phyloP scores from a whole-genome alignment of 164 flowering plant genomes.

The Saururus chinensis region DNA sequence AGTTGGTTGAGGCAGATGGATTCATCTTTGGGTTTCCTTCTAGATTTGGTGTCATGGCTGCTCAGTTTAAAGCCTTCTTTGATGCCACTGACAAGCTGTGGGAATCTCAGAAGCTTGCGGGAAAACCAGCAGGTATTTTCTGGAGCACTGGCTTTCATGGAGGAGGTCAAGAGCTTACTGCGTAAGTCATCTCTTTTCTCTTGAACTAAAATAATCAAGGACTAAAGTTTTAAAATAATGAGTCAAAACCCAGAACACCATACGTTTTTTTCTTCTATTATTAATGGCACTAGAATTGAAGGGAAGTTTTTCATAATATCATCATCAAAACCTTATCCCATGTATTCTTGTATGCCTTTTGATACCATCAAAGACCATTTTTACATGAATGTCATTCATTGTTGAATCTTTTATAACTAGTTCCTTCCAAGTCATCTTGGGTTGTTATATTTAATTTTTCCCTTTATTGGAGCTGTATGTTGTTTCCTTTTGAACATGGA shows the following conservation, averaged over 20 bases:
- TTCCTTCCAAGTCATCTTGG: no score
- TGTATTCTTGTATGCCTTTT: no score
- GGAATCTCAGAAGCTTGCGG: conserved; percentile 73
- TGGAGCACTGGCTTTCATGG: conserved; percentile 96
- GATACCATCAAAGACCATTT: no score
- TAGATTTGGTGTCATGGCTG: conserved; percentile 83
- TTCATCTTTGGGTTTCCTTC: conserved; percentile 84
- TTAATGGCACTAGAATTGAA: no score
- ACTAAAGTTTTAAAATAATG: background rate
- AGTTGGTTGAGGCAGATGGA: conserved; percentile 76
- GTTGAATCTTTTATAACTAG: no score
- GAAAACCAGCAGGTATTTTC: conserved; percentile 88
- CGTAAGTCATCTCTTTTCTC: conserved; percentile 33
- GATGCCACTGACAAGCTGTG: conserved; percentile 56
- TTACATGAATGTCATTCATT: no score
- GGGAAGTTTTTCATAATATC: no score
- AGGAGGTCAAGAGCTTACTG: conserved; percentile 85
- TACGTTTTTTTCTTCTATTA: no score
- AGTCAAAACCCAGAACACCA: background rate
- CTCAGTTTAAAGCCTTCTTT: conserved; percentile 72
- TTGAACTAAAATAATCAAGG: background rate
- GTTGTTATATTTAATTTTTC: no score
- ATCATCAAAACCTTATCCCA: no score
- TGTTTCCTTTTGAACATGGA: no score
- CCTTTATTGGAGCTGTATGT: no score